Base-by-base conservation (phyloP, 495 filamentous ascomycete species). In the Penicillium chermesinum region DNA sequence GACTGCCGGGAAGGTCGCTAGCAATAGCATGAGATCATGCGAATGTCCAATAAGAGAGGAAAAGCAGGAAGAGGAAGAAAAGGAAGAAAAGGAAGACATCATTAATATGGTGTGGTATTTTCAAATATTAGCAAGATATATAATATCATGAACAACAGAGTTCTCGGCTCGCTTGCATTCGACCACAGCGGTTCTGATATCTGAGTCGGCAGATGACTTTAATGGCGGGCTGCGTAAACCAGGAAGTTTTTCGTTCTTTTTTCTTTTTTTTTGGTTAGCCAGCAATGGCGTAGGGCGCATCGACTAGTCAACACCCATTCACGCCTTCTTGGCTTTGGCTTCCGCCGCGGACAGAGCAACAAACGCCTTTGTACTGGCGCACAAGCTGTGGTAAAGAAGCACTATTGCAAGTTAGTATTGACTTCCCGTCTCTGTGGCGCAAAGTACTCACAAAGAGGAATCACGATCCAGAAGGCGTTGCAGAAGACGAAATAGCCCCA, bases 401-500 rank as follows among this genome's bases (percentile, higher is more conserved):
- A 21, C 21, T 41, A 20, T 19, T 52, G 40, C 27, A 10, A 37
- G 35, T 37, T 37, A 5, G 6, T n/a, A 14, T 7, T 14, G 35
- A n/a, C n/a, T n/a, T n/a, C 35, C 14, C 3, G 14, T 37, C 5
- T n/a, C 6, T 7, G 15, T 14, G 13, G 15, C 6, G 13, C 4
- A 6, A 17, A 8, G 68, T 44, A 70, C 78, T 61, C 60, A 81
- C 78, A 63, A 14, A 63, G 58, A 2, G 89, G 90, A 48, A 94
- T 77, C 13, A 91, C 71, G 25, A 83, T 88, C 89, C 90, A 96
- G 43, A 89, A 86, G 37, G 80, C 71, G 58, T 95, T 96, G 78
- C 94, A 84, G 13, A 85, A 75, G 17, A 90, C 78, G 59, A 86
- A 96, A 61, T 96, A 96, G 13, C 83, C 65, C 88, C 89, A 96